Evolutionary conservation across 352 stramenopile genomes (phyloP).

Genomic region (Phytophthora pisi): DNA sequence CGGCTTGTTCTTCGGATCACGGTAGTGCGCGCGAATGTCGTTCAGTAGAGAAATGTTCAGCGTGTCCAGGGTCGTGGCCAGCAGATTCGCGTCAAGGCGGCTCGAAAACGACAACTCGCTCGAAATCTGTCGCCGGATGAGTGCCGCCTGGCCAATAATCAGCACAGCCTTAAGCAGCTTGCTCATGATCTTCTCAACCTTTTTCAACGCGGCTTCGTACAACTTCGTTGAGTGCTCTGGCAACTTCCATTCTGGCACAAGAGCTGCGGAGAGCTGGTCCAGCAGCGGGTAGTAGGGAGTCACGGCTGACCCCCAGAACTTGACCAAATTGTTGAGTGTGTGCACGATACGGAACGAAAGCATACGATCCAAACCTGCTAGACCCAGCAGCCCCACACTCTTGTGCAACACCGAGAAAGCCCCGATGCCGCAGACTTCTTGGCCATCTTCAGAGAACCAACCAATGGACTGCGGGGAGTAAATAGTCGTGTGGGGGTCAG

Average conservation of each 20-base stretch:
- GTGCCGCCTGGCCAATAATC: slow-evolving; percentile 93
- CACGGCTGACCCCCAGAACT: slow-evolving; percentile 91
- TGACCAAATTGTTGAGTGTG: slow-evolving; percentile 93
- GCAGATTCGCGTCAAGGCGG: slow-evolving; percentile 90
- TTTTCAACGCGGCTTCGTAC: slow-evolving; percentile 91
- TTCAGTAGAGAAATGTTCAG: slow-evolving; percentile 91
- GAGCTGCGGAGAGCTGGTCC: slow-evolving; percentile 83
- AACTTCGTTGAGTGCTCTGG: slow-evolving; percentile 84
- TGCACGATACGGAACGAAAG: slow-evolving; percentile 93
- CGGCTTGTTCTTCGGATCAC: slow-evolving; percentile 78
- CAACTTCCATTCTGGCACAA: slow-evolving; percentile 90
- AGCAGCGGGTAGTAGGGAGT: slow-evolving; percentile 90
- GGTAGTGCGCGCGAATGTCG: slow-evolving; percentile 90
- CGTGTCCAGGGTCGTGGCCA: slow-evolving; percentile 88
- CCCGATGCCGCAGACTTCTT: slow-evolving; percentile 90
- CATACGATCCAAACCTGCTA: slow-evolving; percentile 93
- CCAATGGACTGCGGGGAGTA: slow-evolving; percentile 93
- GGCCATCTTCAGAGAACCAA: slow-evolving; percentile 90
- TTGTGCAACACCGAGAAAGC: slow-evolving; percentile 91
- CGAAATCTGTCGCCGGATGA: slow-evolving; percentile 92
- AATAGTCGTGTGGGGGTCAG: slow-evolving; percentile 89
- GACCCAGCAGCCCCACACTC: slow-evolving; percentile 90
- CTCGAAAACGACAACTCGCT: slow-evolving; percentile 92
- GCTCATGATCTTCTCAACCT: slow-evolving; percentile 95
- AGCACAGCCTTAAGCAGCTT: slow-evolving; percentile 93